phyloP scores from a whole-genome alignment of 768 basidiomycete genomes.

The Suillus subalutaceus region DNA sequence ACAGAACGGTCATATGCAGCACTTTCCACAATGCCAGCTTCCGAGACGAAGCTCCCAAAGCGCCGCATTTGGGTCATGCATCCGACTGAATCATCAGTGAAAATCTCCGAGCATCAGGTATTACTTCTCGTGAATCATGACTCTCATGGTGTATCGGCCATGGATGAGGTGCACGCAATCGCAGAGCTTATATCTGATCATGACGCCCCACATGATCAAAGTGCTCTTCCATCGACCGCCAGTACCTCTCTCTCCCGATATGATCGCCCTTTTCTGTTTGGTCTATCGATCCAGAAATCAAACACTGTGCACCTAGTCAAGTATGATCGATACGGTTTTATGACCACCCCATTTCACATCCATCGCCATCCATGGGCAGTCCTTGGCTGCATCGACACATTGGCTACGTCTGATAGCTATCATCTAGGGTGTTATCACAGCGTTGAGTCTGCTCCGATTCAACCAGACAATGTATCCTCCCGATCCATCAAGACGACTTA shows the following conservation, averaged over 20 bases:
- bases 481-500: background rate
- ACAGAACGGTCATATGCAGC: background rate
- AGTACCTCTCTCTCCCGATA: background rate
- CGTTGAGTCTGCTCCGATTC: background rate
- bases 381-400: background rate
- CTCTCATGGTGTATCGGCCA: background rate
- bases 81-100: background rate
- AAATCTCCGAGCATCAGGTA: background rate
- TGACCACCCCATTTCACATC: background rate
- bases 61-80: constrained; percentile 1
- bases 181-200: constrained; percentile 1
- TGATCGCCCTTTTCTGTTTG: background rate
- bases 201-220: background rate
- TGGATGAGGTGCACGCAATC: background rate
- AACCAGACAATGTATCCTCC: background rate
- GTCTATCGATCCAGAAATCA: constrained; percentile 1
- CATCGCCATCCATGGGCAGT: background rate
- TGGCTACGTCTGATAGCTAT: constrained; percentile 1
- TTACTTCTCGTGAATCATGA: constrained; percentile 1
- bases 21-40: background rate
- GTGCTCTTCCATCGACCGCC: background rate
- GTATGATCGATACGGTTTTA: background rate
- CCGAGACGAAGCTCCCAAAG: background rate
- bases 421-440: background rate
- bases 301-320: background rate